Base-by-base conservation (phyloP, 306 rosid species). In the Gynostemma pentaphyllum region DNA sequence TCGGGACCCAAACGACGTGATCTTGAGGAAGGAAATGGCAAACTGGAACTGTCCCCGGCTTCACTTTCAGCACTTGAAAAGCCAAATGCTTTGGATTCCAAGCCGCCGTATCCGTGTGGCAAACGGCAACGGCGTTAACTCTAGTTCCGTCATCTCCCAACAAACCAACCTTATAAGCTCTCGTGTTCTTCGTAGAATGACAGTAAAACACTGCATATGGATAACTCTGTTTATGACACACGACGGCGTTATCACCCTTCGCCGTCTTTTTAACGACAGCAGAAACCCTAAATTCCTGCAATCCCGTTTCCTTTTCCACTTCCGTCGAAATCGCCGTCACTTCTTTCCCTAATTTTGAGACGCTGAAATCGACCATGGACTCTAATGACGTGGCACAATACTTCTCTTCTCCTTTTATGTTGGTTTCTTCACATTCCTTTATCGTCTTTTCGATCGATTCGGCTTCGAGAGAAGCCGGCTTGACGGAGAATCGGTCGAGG, bases 51-150 rank as follows among this genome's bases (percentile, higher is more conserved):
- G 82, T 83, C 44, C 96, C 97, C 0, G 94, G 97, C 77, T 78
- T 78, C 32, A 90, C 85, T 28, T 87, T 87, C 14, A 90, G 88
- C 2, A 83, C 84, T 63, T 78, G 82, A 68, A 87, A 90, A 2
- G 96, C 97, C 79, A 90, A 53, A 50, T 90, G 97, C 37, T 81
- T 83, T 0, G 96, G 94, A 62, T 90, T 90, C 97, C 97, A 90
- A 12, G 75, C 40, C 2, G 94, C 76, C 1, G 97, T 85, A 56
- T 90, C 81, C 0, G 81, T 80, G 46, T 90, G 97, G 68, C 97
- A 90, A 0, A 83, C 72, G 1, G 90, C 97, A 1, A 82, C 79
- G 1, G 87, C 97, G 29, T 83, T 80, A 41, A 79, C 83, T 13
- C 77, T 81, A 0, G 22, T 67, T 34, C 97, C 87, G 39, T 80